Conservation (phyloP, 2,329 filamentous ascomycete species). For the Aspergillus sojae region DNA sequence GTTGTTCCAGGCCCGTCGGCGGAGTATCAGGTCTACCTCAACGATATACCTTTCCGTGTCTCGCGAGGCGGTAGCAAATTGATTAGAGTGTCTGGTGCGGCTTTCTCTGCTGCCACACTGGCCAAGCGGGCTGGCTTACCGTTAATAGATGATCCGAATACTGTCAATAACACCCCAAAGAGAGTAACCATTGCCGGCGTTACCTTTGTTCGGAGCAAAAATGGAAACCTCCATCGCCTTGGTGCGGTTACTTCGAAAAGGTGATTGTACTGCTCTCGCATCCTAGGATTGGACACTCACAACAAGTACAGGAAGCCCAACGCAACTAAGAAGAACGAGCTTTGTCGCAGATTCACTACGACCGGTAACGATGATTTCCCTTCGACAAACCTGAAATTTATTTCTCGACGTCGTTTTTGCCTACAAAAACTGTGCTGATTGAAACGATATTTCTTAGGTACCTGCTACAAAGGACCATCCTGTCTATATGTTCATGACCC, state of each 20-base stretch:
- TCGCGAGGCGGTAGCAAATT: slow-evolving; percentile 81
- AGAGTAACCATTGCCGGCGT: slow-evolving; percentile 73
- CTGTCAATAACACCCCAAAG: slow-evolving; percentile 72
- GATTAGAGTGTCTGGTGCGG: slow-evolving; percentile 70
- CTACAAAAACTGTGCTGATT: slow-evolving; percentile 27
- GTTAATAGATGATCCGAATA: slow-evolving; percentile 57
- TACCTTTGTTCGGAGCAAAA: slow-evolving; percentile 81
- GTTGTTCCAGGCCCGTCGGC: slow-evolving; percentile 34
- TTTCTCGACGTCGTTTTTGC: background rate
- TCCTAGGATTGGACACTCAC: slow-evolving; percentile 22
- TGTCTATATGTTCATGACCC: slow-evolving; percentile 86
- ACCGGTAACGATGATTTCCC: slow-evolving; percentile 54
- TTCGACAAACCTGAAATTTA: slow-evolving; percentile 19
- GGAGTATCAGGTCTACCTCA: slow-evolving; percentile 67
- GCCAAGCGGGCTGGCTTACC: slow-evolving; percentile 48
- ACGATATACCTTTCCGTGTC: slow-evolving; percentile 74
- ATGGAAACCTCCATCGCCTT: slow-evolving; percentile 80
- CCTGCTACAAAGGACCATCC: slow-evolving; percentile 76
- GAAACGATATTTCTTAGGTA: slow-evolving; percentile 61
- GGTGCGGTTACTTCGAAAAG: slow-evolving; percentile 74
- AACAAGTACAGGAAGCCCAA: slow-evolving; percentile 40
- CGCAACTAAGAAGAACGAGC: slow-evolving; percentile 67
- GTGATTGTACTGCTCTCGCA: slow-evolving; percentile 55
- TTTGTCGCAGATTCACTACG: slow-evolving; percentile 67
- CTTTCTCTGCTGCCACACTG: slow-evolving; percentile 9